phyloP scores from a whole-genome alignment of 768 basidiomycete genomes.

The Lentinula detonsa region DNA sequence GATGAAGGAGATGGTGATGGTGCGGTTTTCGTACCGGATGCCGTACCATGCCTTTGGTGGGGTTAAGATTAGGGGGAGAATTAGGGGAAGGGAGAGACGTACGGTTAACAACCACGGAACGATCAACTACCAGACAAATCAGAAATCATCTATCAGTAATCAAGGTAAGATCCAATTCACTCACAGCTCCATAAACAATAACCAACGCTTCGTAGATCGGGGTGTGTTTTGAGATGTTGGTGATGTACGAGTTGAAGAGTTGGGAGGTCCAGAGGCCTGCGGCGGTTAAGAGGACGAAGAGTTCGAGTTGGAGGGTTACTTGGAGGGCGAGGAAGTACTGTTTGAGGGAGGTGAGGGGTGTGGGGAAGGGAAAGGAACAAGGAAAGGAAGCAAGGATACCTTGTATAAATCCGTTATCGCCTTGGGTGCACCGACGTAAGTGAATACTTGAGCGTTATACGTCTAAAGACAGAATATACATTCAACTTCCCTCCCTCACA shows the following conservation, averaged over 20 bases:
- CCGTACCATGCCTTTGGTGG: slow-evolving; percentile 44
- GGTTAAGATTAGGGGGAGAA: too few species aligned
- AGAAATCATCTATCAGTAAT: background rate
- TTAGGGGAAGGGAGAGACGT: slow-evolving; percentile 1
- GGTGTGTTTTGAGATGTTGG: slow-evolving; percentile 32
- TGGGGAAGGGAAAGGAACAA: too few species aligned
- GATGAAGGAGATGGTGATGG: slow-evolving; percentile 37
- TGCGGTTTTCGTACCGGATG: slow-evolving; percentile 39
- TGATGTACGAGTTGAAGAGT: slow-evolving; percentile 41
- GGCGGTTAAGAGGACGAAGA: slow-evolving; percentile 42
- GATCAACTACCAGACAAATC: slow-evolving; percentile 28
- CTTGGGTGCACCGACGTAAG: too few species aligned
- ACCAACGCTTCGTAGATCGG: slow-evolving; percentile 37
- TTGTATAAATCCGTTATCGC: too few species aligned
- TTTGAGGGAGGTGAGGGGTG: too few species aligned
- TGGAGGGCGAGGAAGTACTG: slow-evolving; percentile 37
- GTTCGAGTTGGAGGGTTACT: slow-evolving; percentile 48
- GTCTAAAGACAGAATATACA: too few species aligned
- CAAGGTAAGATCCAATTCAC: slow-evolving; percentile 11
- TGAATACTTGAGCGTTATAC: too few species aligned
- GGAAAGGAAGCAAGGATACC: too few species aligned
- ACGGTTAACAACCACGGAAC: slow-evolving; percentile 52
- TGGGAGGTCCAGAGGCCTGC: slow-evolving; percentile 55
- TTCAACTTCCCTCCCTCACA: too few species aligned
- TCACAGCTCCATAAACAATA: slow-evolving; percentile 37